Base-by-base conservation (phyloP, 148 eudicot genomes). In the Rhododendron vialii region DNA sequence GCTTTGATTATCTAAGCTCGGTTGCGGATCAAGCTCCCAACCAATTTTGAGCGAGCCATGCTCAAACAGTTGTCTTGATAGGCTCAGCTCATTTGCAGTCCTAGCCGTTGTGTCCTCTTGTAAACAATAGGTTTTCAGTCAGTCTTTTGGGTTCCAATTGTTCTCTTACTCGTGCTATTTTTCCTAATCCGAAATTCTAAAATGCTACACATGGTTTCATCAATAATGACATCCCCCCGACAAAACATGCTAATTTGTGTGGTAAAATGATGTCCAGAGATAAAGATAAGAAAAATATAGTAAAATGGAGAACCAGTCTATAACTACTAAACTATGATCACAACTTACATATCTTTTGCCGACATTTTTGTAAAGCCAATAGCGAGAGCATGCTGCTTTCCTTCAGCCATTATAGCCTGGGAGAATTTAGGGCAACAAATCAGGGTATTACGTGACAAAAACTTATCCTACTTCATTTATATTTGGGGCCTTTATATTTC, bases 361-460 rank as follows among this genome's bases (percentile, higher is more conserved):
- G 99, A 94, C 96, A 97, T 94, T 92, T 97, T 97, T 24, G 99
- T 95, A 88, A 93, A 97, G 86, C 98, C 99, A 87, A 97, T 97
- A 71, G 99, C 99, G 78, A 97, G 99, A 88, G 99, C 99, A 91
- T 97, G 98, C 78, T 97, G 93, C 93, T 97, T 97, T 74, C 99
- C 99, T 92, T 97, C 99, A 82, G 99, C 99, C 99, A 97, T 95
- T 89, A 97, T 97, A 67, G 99, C 99, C 99, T 95, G 91, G 74
- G 18, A 88, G 53, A 79, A 79, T 84, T 78, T 73, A 88, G 33
- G 48, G 63, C 7, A 65, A 78, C 45, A 35, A 48, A 81, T 87
- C 78, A 89, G 84, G 43, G 10, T 76, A 59, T 20, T 11, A 22
- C 5, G 35, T 14, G n/a, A 74, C 17, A 28, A 71, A 12, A 69